Base-by-base conservation (phyloP, 2,329 filamentous ascomycete species). In the Stachybotrys echinatus region DNA sequence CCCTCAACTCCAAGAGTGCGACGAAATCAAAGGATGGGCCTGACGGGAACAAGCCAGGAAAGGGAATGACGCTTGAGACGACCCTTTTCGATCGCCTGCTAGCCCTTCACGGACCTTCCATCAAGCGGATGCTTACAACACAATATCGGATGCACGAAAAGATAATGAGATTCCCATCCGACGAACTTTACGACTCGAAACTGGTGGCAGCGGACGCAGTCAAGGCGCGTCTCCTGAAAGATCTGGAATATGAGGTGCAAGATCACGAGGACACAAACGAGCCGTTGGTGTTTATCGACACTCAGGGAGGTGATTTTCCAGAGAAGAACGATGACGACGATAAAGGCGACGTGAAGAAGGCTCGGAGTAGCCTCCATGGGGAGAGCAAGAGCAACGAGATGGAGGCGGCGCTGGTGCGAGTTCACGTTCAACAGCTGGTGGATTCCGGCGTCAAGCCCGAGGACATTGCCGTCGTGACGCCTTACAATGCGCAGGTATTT, bases 131-230 rank as follows among this genome's bases (percentile, higher is more conserved):
- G 89, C 81, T 99, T 21, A 97, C 90, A 4, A 95, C 88, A 5
- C 94, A 99, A 71, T 99, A 99, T 67, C 90, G 94, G 37, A 99
- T 99, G 94, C 91, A 99, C 65, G 87, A 95, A 62, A 84, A 77
- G 48, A 97, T 99, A 60, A 97, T 97, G 92, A 80, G 83, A 6
- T 99, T 96, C 61, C 92, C 94, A 0, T 96, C 92, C 0, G 80
- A 88, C 54, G 85, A 92, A 63, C 76, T 97, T 12, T 99, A 99
- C 70, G 89, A 89, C 53, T 82, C 81, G 2, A 85, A 86, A 60
- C 80, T 99, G 1, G 73, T 92, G 3, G 92, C 94, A 1, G 91
- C 88, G 1, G 88, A 92, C 5, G 74, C 76, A 0, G 94, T 97
- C 54, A 88, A 86, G 64, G 72, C 71, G 5, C 82, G 92, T 17